These are phyloP conservation scores for Lachnellula subtilissima DNA, from an alignment of 2,329 filamentous ascomycete genomes.

Conservation along the genomic window DNA sequence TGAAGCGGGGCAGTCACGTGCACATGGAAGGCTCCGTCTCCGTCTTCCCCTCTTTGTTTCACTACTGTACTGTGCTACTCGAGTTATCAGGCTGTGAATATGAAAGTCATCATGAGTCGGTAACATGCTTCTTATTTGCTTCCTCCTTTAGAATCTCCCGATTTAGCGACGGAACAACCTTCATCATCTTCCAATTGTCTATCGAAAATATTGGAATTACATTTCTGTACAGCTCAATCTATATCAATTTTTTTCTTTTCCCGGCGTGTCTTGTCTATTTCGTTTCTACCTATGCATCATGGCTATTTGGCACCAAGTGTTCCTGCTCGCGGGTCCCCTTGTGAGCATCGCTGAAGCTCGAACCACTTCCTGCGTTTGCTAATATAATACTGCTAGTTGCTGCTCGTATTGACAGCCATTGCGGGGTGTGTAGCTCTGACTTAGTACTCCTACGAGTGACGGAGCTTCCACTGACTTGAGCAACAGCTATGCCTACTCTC, in stretches of 20 bases:
- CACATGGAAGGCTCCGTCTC: neutral
- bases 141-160: neutral
- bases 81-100: neutral
- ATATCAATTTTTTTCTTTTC: neutral
- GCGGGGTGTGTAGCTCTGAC: constrained; percentile 22
- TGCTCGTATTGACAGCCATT: constrained; percentile 23
- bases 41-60: neutral
- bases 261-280: neutral
- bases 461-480: constrained; percentile 1
- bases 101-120: too few relatives aligned
- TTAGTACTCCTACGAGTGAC: neutral
- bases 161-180: neutral
- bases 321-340: constrained; percentile 18
- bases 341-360: constrained; percentile 12
- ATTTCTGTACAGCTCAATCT: too few relatives aligned
- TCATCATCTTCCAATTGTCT: neutral
- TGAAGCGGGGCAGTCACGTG: neutral
- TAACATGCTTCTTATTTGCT: neutral
- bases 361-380: neutral
- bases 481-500: constrained; percentile 27
- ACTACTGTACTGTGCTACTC: neutral
- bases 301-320: constrained; percentile 9
- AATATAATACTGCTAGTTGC: constrained; percentile 19
- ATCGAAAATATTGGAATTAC: neutral
- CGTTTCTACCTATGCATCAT: constrained; percentile 6